phyloP scores from a whole-genome alignment of 352 stramenopile genomes.

The Halophytophthora batemanensis region DNA sequence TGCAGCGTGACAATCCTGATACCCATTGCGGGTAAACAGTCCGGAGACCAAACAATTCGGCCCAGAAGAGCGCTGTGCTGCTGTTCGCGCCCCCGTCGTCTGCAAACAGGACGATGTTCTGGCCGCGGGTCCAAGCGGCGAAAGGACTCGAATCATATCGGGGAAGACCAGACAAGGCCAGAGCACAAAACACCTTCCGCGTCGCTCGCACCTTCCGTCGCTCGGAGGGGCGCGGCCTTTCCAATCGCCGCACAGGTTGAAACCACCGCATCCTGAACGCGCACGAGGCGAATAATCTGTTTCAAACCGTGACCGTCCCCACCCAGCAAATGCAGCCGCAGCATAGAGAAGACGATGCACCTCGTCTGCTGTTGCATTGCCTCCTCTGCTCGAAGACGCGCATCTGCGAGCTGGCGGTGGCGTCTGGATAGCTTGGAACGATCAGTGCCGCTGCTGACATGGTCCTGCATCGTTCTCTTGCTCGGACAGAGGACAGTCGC shows the following conservation, averaged over 20 bases:
- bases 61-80: too few species aligned
- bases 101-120: too few species aligned
- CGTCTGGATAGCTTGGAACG: too few species aligned
- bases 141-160: background rate
- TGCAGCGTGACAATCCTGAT: too few species aligned
- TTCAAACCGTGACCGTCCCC: slow-evolving; percentile 1
- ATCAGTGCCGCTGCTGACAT: background rate
- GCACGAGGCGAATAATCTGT: slow-evolving; percentile 24
- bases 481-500: too few species aligned
- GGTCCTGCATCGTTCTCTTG: too few species aligned
- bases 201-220: background rate
- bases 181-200: background rate
- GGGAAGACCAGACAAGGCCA: background rate
- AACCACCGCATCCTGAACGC: slow-evolving; percentile 2
- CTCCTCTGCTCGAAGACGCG: slow-evolving; percentile 15
- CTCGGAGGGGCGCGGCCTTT: background rate
- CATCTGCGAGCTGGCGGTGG: too few species aligned
- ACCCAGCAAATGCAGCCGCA: background rate
- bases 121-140: too few species aligned
- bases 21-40: too few species aligned
- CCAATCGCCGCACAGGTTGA: background rate
- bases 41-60: too few species aligned
- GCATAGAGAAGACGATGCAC: slow-evolving; percentile 3
- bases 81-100: too few species aligned
- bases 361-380: slow-evolving; percentile 6